Percentiles rank a stretch among this genome's conserved stretches.
phyloP scores from a whole-genome alignment of 345 rosid species.

The Crucihimalaya himalaica region DNA sequence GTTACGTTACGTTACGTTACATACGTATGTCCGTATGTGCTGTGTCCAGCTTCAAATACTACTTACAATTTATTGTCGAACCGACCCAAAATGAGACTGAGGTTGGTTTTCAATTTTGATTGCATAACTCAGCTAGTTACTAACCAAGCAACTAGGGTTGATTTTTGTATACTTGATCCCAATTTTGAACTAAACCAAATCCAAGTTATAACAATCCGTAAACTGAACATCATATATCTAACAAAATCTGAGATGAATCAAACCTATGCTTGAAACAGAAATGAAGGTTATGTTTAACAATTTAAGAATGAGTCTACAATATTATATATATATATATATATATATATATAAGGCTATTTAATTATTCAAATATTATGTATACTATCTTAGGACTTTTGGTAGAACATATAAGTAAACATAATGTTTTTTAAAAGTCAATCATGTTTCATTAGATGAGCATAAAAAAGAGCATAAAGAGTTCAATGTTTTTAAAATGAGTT shows the following conservation, averaged over 20 bases:
- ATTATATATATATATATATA: too few species aligned
- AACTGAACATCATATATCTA: background rate
- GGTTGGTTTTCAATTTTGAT: background rate
- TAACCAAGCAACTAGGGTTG: background rate
- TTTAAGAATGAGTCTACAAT: too few species aligned
- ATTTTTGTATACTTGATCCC: background rate
- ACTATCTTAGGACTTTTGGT: too few species aligned
- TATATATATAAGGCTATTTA: too few species aligned
- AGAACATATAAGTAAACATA: too few species aligned
- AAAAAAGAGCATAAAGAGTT: too few species aligned
- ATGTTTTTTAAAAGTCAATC: too few species aligned
- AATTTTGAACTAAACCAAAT: background rate
- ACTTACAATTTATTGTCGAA: background rate
- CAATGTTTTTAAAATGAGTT: too few species aligned
- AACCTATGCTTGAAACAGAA: background rate
- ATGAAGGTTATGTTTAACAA: background rate
- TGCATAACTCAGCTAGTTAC: background rate
- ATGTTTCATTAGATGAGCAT: too few species aligned
- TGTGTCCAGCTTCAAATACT: background rate
- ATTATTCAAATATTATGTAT: too few species aligned
- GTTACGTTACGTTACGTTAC: background rate
- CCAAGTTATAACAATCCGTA: background rate
- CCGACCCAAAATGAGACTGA: background rate
- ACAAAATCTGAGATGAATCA: background rate
- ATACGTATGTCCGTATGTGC: background rate